Evolutionary conservation across 1,139 yeast species (phyloP), one percentile per base, ranked within the genome.

Genomic region (Candida smagusa): DNA sequence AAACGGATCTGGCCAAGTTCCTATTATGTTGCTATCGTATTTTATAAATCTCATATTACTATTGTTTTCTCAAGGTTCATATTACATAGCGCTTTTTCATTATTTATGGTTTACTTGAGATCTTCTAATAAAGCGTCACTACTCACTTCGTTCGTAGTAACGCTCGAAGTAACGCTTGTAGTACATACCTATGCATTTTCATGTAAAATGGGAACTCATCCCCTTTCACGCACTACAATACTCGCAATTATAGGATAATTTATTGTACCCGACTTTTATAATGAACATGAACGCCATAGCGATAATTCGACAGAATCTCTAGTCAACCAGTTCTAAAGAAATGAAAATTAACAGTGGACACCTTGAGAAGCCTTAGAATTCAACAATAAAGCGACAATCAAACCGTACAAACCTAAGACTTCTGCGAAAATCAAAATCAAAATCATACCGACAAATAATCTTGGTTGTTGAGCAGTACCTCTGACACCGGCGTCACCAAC

Each of bases 401-500:
- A 81, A 52, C 97, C 98, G 63, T 92, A 92, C 54, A 92, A 79
- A 61, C 97, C 98, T 68, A 92, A 82, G 48, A 92, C 98, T 78
- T 92, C 98, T 50, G 97, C 97, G 69, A 92, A 92, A 86, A 92
- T 92, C 65, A 92, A 84, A 59, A 92, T 92, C 69, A 85, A 79
- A 61, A 90, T 90, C 86, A 92, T 92, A 59, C 97, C 97, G 46
- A 92, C 98, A 65, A 92, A 92, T 56, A 92, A 77, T 71, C 96
- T 82, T 52, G 97, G 97, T 68, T 92, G 97, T 62, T 88, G 95
- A 65, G 95, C 88, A 54, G 85, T 84, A 64, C 94, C 95, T 72
- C 97, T 85, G 39, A 92, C 97, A 68, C 98, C 98, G 47, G 94
- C 97, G 63, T 92, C 98, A 58, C 98, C 98, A 47, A 92, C 97